Base-by-base conservation (phyloP, 352 stramenopile species). In the Pythium coloratum region DNA sequence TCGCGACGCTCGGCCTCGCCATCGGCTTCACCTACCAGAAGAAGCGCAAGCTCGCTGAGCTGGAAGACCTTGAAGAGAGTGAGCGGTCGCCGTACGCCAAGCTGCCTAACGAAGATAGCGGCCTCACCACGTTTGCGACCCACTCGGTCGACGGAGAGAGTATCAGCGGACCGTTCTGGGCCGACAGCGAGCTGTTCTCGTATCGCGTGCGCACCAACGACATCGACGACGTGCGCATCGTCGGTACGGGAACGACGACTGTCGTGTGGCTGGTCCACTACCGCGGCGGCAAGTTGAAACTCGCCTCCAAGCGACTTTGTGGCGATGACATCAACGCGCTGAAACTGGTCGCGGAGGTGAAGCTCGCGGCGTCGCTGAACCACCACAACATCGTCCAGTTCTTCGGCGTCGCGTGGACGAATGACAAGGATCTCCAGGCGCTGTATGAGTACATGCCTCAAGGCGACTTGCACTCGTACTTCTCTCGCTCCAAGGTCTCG, bases 391-490 rank as follows among this genome's bases (percentile, higher is more conserved):
- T 72, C 28, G 66, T 72, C 9, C 20, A 28, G 20, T 72, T 72
- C 34, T 20, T 63, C 10, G 66, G 69, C 13, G 69, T 72, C 24
- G 57, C 54, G 26, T 71, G 65, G 64, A 66, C 60, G 38, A 75
- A 75, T 20, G 59, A 69, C 18, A 47, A 42, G 3, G 58, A 64
- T 34, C 33, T 75, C 8, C 20, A 49, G 18, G 44, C 53, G 7
- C 44, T 75, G 5, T 55, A 58, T 32, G 69, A 75, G 59, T 75
- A 62, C 46, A 69, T 71, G 64, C 40, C 38, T 3, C 49, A 60
- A 13, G 69, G 69, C 24, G 69, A 75, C 36, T 32, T 75, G 28
- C 51, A 57, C 9, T 28, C 49, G 36, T 67, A 64, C 30, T 18
- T 64, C 3, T 18, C 24, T 2, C 24, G 24, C 50, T 20, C 24